phyloP scores from a whole-genome alignment of 1,139 yeast genomes.

The Fermentozyma sake region DNA sequence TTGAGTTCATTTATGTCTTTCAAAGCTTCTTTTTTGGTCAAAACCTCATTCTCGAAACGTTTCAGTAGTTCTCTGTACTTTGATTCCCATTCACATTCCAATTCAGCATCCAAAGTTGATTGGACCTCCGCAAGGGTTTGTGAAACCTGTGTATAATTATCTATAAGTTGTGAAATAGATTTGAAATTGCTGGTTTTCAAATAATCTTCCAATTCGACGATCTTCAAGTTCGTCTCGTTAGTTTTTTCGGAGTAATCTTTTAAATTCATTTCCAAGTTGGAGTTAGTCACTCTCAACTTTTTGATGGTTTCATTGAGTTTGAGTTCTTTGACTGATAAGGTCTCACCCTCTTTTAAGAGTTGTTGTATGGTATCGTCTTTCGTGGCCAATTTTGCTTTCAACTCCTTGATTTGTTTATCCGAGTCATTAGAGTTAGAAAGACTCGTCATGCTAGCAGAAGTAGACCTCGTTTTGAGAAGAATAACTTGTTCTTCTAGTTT shows the following conservation, averaged over 20 bases:
- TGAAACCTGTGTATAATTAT: slow-evolving; percentile 12
- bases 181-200: slow-evolving; percentile 25
- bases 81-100: slow-evolving; percentile 28
- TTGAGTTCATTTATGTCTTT: slow-evolving; percentile 35
- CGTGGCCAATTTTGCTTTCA: slow-evolving; percentile 28
- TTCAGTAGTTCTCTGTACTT: slow-evolving; percentile 36
- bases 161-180: slow-evolving; percentile 23
- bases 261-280: slow-evolving; percentile 36
- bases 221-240: slow-evolving; percentile 22
- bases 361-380: slow-evolving; percentile 56
- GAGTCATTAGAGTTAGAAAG: too few relatives aligned
- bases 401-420: slow-evolving; percentile 4
- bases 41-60: slow-evolving; percentile 30
- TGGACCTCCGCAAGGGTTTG: slow-evolving; percentile 12
- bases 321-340: slow-evolving; percentile 69
- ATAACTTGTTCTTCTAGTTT: too few relatives aligned
- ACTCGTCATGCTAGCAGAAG: too few relatives aligned
- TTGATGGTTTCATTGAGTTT: slow-evolving; percentile 66
- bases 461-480: too few relatives aligned
- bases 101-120: slow-evolving; percentile 16
- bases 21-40: slow-evolving; percentile 21
- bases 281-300: slow-evolving; percentile 49
- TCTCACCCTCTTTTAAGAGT: slow-evolving; percentile 75
- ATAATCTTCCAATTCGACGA: slow-evolving; percentile 32
- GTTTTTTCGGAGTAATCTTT: slow-evolving; percentile 29